Base-by-base conservation (phyloP, 1,139 yeast genomes). In the Hyphopichia buzzinii region DNA sequence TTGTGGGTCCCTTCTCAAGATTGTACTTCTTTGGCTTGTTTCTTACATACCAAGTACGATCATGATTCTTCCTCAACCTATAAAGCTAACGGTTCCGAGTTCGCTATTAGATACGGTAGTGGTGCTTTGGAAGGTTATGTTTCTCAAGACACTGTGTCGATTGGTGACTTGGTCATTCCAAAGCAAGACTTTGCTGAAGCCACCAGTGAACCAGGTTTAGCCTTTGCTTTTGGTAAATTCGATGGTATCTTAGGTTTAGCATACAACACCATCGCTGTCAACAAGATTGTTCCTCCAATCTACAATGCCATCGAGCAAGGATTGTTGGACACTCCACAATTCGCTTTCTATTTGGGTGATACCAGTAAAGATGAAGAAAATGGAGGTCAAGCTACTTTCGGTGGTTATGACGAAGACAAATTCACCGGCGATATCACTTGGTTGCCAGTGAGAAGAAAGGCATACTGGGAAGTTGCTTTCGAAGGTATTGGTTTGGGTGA, bases 391-490 rank as follows among this genome's bases (percentile, higher is more conserved):
- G 95, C 94, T 48, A 87, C 96, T 22, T 85, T 92, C 57, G 98
- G 98, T 62, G 98, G 98, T 46, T 73, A 82, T 51, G 97, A 90
- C 59, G 74, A 80, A 48, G 60, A 80, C 44, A 77, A 80, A 57
- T 88, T 71, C 64, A 66, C 69, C 34, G 98, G 98, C 46, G 79
- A 90, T 50, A 74, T 92, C 52, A 84, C 92, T 37, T 89, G 95
- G 86, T 77, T 92, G 65, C 98, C 98, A 40, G 94, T 92, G 43
- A 88, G 98, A 73, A 87, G 98, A 77, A 87, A 90, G 81, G 98
- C 97, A 26, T 92, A 92, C 77, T 92, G 98, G 98, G 98, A 92
- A 73, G 98, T 92, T 42, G 77, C 84, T 47, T 84, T 92, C 49
- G 88, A 88, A 52, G 90, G 96, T 52, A 72, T 92, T 57, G 87